Conservation (phyloP, 2,329 filamentous ascomycete species). For the Blastomyces percursus region DNA sequence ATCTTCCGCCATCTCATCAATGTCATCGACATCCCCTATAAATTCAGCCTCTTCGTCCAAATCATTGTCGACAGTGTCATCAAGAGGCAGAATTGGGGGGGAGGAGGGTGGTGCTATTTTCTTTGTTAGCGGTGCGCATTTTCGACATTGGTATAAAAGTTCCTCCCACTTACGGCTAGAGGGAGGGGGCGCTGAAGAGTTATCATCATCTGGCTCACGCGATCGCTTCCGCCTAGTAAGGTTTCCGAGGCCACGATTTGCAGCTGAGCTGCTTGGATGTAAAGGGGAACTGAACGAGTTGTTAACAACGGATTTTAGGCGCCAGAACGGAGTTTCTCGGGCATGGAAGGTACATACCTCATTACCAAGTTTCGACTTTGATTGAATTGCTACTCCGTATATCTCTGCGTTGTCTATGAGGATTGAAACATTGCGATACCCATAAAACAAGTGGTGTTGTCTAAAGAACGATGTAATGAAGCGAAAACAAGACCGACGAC, state of each 20-base stretch:
- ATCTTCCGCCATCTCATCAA: conserved; percentile 59
- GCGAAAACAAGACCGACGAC: not conserved
- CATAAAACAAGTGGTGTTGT: not conserved
- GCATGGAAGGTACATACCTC: conserved; percentile 21
- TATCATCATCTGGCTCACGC: conserved; percentile 54
- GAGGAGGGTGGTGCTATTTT: conserved; percentile 44
- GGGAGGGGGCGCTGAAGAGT: conserved; percentile 49
- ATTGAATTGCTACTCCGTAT: not conserved
- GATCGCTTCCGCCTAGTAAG: conserved; percentile 50
- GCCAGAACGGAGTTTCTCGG: not conserved
- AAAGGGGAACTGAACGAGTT: conserved; percentile 61
- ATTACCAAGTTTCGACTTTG: conserved; percentile 8
- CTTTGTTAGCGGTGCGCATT: conserved; percentile 13
- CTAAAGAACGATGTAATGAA: not conserved
- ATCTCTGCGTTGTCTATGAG: not conserved
- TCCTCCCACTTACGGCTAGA: conserved; percentile 47
- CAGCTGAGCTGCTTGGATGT: conserved; percentile 67
- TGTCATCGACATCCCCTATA: conserved; percentile 53
- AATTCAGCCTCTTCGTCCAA: conserved; percentile 46
- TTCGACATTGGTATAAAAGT: not conserved
- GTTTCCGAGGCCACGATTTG: conserved; percentile 58
- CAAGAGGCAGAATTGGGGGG: conserved; percentile 45
- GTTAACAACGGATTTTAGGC: conserved; percentile 10
- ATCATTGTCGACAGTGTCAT: conserved; percentile 36
- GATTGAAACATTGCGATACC: not conserved